phyloP scores from a whole-genome alignment of 78 protist genomes.

The Isochrysis galbana region DNA sequence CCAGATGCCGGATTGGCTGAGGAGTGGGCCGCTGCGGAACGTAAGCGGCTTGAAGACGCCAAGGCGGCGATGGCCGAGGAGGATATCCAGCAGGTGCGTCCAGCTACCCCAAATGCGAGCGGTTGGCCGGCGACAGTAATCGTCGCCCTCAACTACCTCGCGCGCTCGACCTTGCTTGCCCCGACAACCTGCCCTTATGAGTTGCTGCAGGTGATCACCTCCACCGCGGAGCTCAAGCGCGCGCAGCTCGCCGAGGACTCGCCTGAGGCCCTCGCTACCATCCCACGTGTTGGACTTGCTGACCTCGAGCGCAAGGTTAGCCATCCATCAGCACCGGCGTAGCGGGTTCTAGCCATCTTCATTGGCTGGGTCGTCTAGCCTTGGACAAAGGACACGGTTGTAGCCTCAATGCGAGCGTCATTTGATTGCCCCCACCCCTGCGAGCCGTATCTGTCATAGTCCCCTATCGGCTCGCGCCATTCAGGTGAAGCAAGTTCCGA shows the following conservation, averaged over 20 bases:
- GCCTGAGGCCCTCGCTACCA: background rate
- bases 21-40: background rate
- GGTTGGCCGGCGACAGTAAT: too few species aligned
- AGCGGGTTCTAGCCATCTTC: background rate
- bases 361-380: too few species aligned
- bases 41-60: background rate
- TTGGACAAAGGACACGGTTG: too few species aligned
- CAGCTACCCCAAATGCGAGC: background rate
- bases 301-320: background rate
- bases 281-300: background rate
- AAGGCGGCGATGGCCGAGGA: constrained; percentile 1
- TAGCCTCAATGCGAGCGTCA: too few species aligned
- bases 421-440: too few species aligned
- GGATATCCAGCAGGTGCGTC: background rate
- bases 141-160: too few species aligned
- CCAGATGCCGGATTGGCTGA: background rate
- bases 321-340: background rate
- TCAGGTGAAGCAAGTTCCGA: background rate
- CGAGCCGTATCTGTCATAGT: too few species aligned
- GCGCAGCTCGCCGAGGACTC: background rate
- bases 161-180: too few species aligned
- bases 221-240: background rate
- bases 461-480: too few species aligned
- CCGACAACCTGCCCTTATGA: too few species aligned
- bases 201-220: background rate